A percentile compares a stretch with the other conserved stretches of the same genome.
phyloP scores from a whole-genome alignment of 805 yeast species.

The Sugiyamaella marilandica region DNA sequence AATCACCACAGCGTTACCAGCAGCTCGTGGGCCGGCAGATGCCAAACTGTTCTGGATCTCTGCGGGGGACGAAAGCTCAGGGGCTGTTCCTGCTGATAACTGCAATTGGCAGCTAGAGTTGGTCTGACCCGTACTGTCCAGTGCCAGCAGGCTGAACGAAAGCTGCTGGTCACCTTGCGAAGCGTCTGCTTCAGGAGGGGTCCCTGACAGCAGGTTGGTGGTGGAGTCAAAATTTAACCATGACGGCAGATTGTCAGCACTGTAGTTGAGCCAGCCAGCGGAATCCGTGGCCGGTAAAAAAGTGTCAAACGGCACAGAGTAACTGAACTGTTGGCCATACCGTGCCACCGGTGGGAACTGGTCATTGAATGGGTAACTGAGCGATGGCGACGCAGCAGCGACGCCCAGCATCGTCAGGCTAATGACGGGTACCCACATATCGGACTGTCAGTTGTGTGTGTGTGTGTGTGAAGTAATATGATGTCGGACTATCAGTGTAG shows the following conservation, averaged over 20 bases:
- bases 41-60: constrained; percentile 52
- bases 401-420: constrained; percentile 15
- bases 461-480: background rate
- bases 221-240: constrained; percentile 74
- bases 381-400: constrained; percentile 44
- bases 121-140: constrained; percentile 50
- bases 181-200: constrained; percentile 38
- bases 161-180: constrained; percentile 42
- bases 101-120: constrained; percentile 53
- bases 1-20: constrained; percentile 66
- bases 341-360: constrained; percentile 90
- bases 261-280: constrained; percentile 42
- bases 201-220: constrained; percentile 63
- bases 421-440: constrained; percentile 4
- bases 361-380: constrained; percentile 71
- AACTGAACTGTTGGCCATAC: constrained; percentile 53
- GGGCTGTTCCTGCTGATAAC: constrained; percentile 54
- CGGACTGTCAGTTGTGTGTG: background rate
- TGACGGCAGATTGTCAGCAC: constrained; percentile 55
- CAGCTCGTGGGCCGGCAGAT: constrained; percentile 70
- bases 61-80: constrained; percentile 41
- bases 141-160: constrained; percentile 55
- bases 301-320: constrained; percentile 67
- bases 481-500: too few species aligned
- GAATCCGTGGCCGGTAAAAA: constrained; percentile 39